phyloP scores from a whole-genome alignment of 176 grass and related monocot genomes.

The Carex pumila region DNA sequence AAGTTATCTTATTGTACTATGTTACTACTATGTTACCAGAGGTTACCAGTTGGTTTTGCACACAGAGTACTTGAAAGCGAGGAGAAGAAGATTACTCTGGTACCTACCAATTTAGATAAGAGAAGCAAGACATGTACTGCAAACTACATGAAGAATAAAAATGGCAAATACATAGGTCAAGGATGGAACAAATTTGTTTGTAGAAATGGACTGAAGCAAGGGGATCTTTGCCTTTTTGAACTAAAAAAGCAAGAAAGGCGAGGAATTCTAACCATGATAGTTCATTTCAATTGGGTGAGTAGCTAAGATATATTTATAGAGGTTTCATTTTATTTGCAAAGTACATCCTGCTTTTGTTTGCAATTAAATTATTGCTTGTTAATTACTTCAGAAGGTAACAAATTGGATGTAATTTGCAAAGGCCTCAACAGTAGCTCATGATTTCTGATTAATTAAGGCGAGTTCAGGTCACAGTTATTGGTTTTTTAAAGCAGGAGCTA shows the following conservation, averaged over 20 bases:
- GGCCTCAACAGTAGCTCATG: neutral
- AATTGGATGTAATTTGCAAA: neutral
- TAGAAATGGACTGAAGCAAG: slow-evolving; percentile 12
- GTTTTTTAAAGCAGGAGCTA: too few relatives aligned
- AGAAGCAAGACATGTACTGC: neutral
- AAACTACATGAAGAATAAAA: neutral
- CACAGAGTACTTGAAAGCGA: slow-evolving; percentile 3
- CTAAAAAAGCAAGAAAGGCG: slow-evolving; percentile 11
- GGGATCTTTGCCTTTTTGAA: slow-evolving; percentile 31
- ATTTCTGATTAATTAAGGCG: too few relatives aligned
- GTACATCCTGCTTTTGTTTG: neutral
- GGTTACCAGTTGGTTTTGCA: slow-evolving; percentile 15
- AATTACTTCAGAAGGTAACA: neutral
- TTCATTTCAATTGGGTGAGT: neutral
- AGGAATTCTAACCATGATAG: neutral
- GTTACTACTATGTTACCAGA: neutral
- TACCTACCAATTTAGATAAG: neutral
- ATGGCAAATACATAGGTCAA: neutral
- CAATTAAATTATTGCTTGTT: neutral
- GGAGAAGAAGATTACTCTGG: neutral
- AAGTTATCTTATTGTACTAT: neutral
- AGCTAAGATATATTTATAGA: neutral
- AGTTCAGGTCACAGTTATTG: too few relatives aligned
- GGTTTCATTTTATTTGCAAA: neutral
- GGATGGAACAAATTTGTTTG: slow-evolving; percentile 12